Evolutionary conservation across 805 yeast genomes (phyloP).

Genomic region (Barnettozyma populi): DNA sequence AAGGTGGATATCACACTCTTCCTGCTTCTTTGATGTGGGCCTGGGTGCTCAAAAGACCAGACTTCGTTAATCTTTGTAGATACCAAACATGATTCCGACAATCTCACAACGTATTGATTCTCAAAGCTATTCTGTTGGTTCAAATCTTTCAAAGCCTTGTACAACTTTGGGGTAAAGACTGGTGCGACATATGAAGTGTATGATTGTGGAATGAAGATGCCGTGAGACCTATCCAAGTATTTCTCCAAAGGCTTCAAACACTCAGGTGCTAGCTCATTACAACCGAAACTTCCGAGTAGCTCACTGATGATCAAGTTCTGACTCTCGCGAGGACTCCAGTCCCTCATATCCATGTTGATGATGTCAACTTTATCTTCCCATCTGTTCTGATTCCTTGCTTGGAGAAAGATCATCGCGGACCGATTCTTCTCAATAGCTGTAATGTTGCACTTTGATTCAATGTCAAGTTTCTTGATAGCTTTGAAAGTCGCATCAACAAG

Average conservation of each 20-base stretch:
- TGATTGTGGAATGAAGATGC: conserved; percentile 57
- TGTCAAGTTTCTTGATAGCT: conserved; percentile 32
- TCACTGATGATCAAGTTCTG: conserved; percentile 71
- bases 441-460: conserved; percentile 27
- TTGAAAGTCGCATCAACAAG: conserved; percentile 50
- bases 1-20: conserved; percentile 32
- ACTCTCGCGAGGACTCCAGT: conserved; percentile 36
- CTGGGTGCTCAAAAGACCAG: conserved; percentile 63
- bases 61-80: conserved; percentile 42
- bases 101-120: conserved; percentile 41
- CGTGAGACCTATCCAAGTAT: conserved; percentile 34
- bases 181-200: conserved; percentile 65
- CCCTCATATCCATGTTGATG: conserved; percentile 53
- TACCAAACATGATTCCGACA: conserved; percentile 37
- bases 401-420: conserved; percentile 48
- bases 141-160: conserved; percentile 28
- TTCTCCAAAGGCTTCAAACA: conserved; percentile 45
- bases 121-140: conserved; percentile 34
- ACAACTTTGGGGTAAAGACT: conserved; percentile 50
- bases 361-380: conserved; percentile 55
- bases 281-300: conserved; percentile 85
- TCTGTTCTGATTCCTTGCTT: conserved; percentile 38
- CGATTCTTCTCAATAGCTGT: conserved; percentile 71
- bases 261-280: conserved; percentile 88
- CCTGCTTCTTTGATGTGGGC: conserved; percentile 49